These are phyloP conservation scores for Puccinia coronata DNA, from an alignment of 1,284 basidiomycete species.

Conservation along the genomic window DNA sequence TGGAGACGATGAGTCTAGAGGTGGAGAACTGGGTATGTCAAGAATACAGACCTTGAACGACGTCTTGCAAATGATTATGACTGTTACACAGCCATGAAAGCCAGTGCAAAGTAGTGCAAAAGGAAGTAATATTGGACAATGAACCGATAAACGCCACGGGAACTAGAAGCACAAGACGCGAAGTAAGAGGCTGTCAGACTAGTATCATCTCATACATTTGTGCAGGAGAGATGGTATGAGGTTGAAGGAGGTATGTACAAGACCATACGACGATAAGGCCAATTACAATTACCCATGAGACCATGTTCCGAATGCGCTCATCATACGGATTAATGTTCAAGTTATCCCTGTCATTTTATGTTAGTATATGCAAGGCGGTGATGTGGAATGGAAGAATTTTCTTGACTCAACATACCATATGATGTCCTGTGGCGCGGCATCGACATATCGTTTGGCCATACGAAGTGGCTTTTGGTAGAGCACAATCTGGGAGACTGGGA, in stretches of 20 bases:
- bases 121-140: slow-evolving; percentile 75
- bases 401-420: slow-evolving; percentile 67
- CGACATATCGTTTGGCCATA: slow-evolving; percentile 66
- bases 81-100: slow-evolving; percentile 79
- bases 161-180: not conserved
- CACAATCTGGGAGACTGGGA: slow-evolving; percentile 50
- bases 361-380: not conserved
- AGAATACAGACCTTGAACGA: slow-evolving; percentile 25
- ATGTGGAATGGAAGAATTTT: not conserved
- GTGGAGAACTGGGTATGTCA: not conserved
- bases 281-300: slow-evolving; percentile 64
- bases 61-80: not conserved
- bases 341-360: slow-evolving; percentile 62
- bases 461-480: slow-evolving; percentile 61
- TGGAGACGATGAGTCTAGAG: not conserved
- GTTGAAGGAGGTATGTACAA: slow-evolving; percentile 54
- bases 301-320: slow-evolving; percentile 65
- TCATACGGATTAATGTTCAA: slow-evolving; percentile 86
- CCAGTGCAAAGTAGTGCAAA: slow-evolving; percentile 70
- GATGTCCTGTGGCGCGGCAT: slow-evolving; percentile 79
- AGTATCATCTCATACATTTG: not conserved
- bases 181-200: not conserved
- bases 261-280: slow-evolving; percentile 70
- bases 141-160: slow-evolving; percentile 73
- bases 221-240: not conserved